Evolutionary conservation across 2,329 filamentous ascomycete species (phyloP).

Genomic region (Aspergillus ochraceus): DNA sequence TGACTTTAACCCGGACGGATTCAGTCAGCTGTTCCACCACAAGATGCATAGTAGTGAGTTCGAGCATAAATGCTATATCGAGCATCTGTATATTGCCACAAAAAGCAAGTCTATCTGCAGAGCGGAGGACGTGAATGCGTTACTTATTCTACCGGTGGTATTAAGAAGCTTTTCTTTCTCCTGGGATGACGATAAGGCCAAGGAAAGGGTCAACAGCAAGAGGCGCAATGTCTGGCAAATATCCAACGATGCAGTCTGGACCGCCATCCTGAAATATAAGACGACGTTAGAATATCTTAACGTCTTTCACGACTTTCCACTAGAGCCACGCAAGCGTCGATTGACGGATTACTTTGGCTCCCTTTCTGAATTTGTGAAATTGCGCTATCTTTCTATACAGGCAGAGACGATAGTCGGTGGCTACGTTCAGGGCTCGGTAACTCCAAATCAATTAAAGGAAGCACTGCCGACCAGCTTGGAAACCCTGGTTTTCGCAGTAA

Average conservation of each 20-base stretch:
- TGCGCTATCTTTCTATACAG: neutral
- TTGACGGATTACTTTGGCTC: neutral
- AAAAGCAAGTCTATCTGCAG: neutral
- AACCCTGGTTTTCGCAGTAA: neutral
- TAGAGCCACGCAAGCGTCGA: neutral
- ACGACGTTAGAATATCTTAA: neutral
- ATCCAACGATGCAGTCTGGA: neutral
- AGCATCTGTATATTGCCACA: neutral
- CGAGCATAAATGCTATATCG: neutral
- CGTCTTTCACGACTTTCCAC: neutral
- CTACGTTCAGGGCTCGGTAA: neutral
- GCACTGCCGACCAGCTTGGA: neutral
- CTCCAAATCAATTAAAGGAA: neutral
- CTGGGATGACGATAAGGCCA: neutral
- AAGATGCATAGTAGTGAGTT: neutral
- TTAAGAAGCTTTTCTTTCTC: conserved; percentile 3
- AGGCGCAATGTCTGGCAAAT: neutral
- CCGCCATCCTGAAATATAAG: neutral
- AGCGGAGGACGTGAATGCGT: neutral
- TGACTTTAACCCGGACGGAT: neutral
- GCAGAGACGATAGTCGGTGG: neutral
- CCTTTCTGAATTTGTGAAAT: neutral
- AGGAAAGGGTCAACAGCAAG: neutral
- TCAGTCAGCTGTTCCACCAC: neutral
- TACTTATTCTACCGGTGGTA: neutral